phyloP scores from a whole-genome alignment of 2,329 filamentous ascomycete genomes.

The Epichloe sibirici region DNA sequence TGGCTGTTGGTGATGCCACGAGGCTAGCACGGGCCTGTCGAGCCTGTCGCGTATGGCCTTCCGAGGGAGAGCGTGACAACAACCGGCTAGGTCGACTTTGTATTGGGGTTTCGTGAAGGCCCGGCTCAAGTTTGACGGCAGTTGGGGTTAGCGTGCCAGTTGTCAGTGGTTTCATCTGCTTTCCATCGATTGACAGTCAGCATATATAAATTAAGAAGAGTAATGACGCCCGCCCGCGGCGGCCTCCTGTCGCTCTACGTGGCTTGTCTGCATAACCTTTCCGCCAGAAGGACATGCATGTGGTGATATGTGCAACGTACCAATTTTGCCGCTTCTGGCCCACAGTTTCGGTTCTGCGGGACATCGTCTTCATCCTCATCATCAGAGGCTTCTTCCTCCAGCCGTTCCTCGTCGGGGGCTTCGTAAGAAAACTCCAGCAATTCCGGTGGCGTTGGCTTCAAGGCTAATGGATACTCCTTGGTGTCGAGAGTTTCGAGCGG shows the following conservation, averaged over 20 bases:
- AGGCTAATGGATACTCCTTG: slow-evolving; percentile 82
- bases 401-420: slow-evolving; percentile 25
- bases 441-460: slow-evolving; percentile 67
- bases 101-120: slow-evolving; percentile 14
- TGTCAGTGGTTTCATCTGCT: slow-evolving; percentile 12
- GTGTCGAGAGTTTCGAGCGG: slow-evolving; percentile 63
- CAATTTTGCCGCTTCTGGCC: slow-evolving; percentile 6
- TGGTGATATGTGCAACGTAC: slow-evolving; percentile 10
- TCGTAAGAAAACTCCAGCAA: slow-evolving; percentile 69
- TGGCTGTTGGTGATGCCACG: slow-evolving; percentile 17
- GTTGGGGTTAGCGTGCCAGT: slow-evolving; percentile 15
- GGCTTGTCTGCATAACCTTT: neutral
- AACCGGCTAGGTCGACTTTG: slow-evolving; percentile 18
- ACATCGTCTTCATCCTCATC: slow-evolving; percentile 13
- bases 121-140: slow-evolving; percentile 14
- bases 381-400: slow-evolving; percentile 15
- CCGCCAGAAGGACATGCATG: neutral
- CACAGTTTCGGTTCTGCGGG: neutral
- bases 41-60: slow-evolving; percentile 19
- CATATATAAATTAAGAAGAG: neutral
- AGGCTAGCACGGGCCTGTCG: slow-evolving; percentile 18
- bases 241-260: neutral
- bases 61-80: slow-evolving; percentile 22
- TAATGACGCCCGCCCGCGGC: neutral
- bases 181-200: neutral